Conservation (phyloP, 2,329 filamentous ascomycete species). For the Fusarium stilboides region DNA sequence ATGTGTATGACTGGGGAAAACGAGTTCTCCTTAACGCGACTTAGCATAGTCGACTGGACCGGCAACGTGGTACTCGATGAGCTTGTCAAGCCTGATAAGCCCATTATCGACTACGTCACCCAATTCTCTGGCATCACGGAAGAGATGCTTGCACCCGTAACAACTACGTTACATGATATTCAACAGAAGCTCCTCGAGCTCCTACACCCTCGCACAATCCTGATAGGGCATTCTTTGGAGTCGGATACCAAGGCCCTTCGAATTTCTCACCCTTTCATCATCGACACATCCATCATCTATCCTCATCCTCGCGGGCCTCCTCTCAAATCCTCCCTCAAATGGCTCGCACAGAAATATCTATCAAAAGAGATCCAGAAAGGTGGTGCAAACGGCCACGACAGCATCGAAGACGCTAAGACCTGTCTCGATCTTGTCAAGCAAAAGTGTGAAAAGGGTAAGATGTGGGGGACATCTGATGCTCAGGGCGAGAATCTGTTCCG, state of each 20-base stretch:
- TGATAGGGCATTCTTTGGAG: conserved; percentile 86
- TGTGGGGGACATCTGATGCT: conserved; percentile 85
- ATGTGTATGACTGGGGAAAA: conserved; percentile 93
- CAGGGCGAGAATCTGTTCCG: conserved; percentile 92
- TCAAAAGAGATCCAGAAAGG: conserved; percentile 89
- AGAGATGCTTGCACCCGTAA: conserved; percentile 85
- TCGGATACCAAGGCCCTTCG: conserved; percentile 88
- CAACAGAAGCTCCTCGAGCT: conserved; percentile 82
- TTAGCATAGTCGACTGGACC: conserved; percentile 90
- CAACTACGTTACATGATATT: conserved; percentile 86
- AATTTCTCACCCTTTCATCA: conserved; percentile 91
- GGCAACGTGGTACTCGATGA: conserved; percentile 88
- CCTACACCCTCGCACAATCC: conserved; percentile 79
- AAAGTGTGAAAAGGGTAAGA: conserved; percentile 93
- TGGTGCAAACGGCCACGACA: conserved; percentile 84
- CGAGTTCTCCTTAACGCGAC: conserved; percentile 86
- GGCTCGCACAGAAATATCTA: conserved; percentile 88
- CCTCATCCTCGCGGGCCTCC: conserved; percentile 92
- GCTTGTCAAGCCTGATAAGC: conserved; percentile 88
- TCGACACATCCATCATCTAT: conserved; percentile 92
- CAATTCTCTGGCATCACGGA: conserved; percentile 93
- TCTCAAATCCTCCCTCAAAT: conserved; percentile 92
- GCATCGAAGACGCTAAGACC: conserved; percentile 90
- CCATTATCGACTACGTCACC: conserved; percentile 95
- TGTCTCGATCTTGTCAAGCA: conserved; percentile 94